phyloP scores from a whole-genome alignment of 371 early-diverging fungal genomes.

The Batrachochytrium dendrobatidis region DNA sequence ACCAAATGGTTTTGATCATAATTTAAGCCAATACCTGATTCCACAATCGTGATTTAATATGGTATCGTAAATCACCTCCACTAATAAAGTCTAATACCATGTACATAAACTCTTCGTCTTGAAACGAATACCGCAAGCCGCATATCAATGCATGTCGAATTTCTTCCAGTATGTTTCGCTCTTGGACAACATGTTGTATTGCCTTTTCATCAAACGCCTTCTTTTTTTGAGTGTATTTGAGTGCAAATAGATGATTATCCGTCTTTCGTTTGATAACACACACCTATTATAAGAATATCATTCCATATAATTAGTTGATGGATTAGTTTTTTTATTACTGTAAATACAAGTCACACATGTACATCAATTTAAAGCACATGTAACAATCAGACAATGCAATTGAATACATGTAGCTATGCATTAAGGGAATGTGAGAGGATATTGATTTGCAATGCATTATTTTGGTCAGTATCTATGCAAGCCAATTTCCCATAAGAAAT shows the following conservation, averaged over 20 bases:
- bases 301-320: slow-evolving; percentile 2
- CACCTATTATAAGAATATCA: slow-evolving; percentile 22
- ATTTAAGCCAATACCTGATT: neutral
- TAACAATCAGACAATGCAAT: too few relatives aligned
- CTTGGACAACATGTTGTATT: slow-evolving; percentile 66
- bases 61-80: slow-evolving; percentile 84
- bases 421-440: too few relatives aligned
- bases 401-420: too few relatives aligned
- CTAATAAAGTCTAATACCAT: slow-evolving; percentile 75
- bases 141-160: slow-evolving; percentile 71
- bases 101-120: slow-evolving; percentile 71
- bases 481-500: too few relatives aligned
- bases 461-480: too few relatives aligned
- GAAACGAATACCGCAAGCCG: slow-evolving; percentile 76
- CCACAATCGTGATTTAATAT: slow-evolving; percentile 40
- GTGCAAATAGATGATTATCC: slow-evolving; percentile 59
- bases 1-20: neutral
- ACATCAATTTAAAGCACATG: slow-evolving; percentile 1
- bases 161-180: slow-evolving; percentile 70
- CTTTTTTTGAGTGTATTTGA: slow-evolving; percentile 76
- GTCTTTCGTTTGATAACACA: slow-evolving; percentile 75
- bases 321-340: neutral
- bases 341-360: slow-evolving; percentile 16
- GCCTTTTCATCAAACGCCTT: slow-evolving; percentile 62
- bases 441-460: too few relatives aligned